These are phyloP conservation scores for Phytophthora uliginosa DNA, from an alignment of 352 stramenopile species.

Conservation along the genomic window DNA sequence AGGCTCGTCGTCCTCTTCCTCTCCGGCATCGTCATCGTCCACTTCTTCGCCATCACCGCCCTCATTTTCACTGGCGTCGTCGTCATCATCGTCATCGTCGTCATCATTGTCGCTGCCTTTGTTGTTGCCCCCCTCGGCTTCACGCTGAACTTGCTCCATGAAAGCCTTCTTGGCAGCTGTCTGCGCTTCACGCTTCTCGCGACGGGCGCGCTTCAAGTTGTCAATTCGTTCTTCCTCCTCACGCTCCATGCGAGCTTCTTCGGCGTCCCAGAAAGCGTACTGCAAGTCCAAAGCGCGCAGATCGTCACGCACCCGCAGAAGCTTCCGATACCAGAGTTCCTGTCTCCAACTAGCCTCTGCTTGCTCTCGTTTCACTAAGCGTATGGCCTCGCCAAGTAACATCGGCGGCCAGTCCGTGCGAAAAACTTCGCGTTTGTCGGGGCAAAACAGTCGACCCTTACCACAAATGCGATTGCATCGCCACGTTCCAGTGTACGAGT, in stretches of 20 bases:
- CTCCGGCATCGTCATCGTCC: constrained; percentile 18
- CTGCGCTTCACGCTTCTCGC: constrained; percentile 67
- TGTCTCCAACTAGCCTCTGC: constrained; percentile 22
- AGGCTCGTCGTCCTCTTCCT: constrained; percentile 32
- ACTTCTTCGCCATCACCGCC: constrained; percentile 20
- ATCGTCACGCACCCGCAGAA: constrained; percentile 78
- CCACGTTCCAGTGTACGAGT: constrained; percentile 66
- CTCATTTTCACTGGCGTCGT: constrained; percentile 25
- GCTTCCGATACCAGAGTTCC: constrained; percentile 59
- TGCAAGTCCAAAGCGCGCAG: constrained; percentile 71
- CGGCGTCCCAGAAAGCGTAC: constrained; percentile 68
- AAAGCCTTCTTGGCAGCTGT: constrained; percentile 68
- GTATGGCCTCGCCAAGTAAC: constrained; percentile 70
- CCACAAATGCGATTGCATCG: constrained; percentile 67
- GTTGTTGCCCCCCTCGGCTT: constrained; percentile 19
- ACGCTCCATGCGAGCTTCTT: constrained; percentile 55
- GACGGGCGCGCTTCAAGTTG: constrained; percentile 56
- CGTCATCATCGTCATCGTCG: constrained; percentile 22
- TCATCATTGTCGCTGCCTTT: constrained; percentile 23
- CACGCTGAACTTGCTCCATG: constrained; percentile 51
- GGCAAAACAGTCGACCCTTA: constrained; percentile 52
- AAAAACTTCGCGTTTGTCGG: constrained; percentile 55
- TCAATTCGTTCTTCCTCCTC: constrained; percentile 58
- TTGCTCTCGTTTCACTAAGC: constrained; percentile 59
- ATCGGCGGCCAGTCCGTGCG: constrained; percentile 66